phyloP scores from a whole-genome alignment of 257 asterid genomes.

The Solanum tarijense region DNA sequence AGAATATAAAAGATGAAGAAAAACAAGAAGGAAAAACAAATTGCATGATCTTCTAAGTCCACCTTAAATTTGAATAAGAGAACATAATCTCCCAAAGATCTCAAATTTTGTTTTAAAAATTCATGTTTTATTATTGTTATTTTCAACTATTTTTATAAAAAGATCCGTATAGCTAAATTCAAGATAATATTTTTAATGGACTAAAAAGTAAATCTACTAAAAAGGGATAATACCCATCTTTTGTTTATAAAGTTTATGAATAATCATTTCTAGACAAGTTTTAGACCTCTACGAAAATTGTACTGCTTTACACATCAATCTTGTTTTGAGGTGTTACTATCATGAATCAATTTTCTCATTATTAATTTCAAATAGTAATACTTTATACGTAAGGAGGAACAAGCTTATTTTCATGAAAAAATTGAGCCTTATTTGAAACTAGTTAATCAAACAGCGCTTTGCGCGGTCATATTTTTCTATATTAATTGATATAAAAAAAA shows the following conservation, averaged over 20 bases:
- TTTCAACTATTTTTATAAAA: not conserved
- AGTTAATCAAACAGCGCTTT: too few species aligned
- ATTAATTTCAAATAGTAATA: not conserved
- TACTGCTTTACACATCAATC: not conserved
- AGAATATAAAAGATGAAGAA: not conserved
- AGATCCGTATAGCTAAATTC: not conserved
- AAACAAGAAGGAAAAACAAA: not conserved
- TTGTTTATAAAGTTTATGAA: not conserved
- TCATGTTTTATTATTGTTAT: not conserved
- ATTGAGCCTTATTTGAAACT: not conserved
- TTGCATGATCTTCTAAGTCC: not conserved
- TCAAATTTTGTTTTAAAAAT: not conserved
- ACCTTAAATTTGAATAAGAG: not conserved
- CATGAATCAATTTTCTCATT: not conserved
- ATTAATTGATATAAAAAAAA: too few species aligned
- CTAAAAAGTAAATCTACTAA: not conserved
- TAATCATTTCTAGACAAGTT: not conserved
- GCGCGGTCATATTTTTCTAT: too few species aligned
- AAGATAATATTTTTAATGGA: not conserved
- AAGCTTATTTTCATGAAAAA: not conserved
- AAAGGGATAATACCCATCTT: not conserved
- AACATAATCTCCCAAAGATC: not conserved
- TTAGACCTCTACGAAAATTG: not conserved
- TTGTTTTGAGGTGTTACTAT: not conserved
- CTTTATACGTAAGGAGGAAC: not conserved